Evolutionary conservation across 306 rosid genomes (phyloP).

Genomic region (Carpinus viminea): DNA sequence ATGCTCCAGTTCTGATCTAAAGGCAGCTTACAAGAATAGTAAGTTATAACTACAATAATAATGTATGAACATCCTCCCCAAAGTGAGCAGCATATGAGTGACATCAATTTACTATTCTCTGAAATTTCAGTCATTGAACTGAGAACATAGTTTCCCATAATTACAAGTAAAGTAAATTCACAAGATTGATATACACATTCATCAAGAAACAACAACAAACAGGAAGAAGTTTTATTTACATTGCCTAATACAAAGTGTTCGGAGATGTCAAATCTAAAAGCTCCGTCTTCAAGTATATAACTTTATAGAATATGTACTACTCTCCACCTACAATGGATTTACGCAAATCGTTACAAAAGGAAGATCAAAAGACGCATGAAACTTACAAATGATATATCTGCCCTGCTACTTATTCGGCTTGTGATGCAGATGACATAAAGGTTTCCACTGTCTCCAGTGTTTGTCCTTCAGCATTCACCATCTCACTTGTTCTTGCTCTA

Average conservation of each 20-base stretch:
- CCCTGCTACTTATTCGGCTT: slow-evolving; percentile 29
- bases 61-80: too few species aligned
- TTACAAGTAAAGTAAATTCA: background rate
- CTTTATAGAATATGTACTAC: background rate
- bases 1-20: background rate
- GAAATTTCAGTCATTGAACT: background rate
- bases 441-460: slow-evolving; percentile 31
- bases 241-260: background rate
- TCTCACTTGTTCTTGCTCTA: slow-evolving; percentile 30
- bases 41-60: background rate
- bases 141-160: background rate
- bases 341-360: background rate
- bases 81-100: background rate
- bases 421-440: slow-evolving; percentile 35
- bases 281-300: background rate
- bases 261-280: slow-evolving; percentile 8
- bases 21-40: background rate
- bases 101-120: background rate
- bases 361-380: slow-evolving; percentile 3
- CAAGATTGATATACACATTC: background rate
- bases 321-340: background rate
- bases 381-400: slow-evolving; percentile 31
- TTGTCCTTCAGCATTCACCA: slow-evolving; percentile 34
- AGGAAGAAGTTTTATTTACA: background rate
- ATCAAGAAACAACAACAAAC: background rate